Evolutionary conservation across 805 yeast species (phyloP).

Genomic region (Metschnikowia peoriensis): DNA sequence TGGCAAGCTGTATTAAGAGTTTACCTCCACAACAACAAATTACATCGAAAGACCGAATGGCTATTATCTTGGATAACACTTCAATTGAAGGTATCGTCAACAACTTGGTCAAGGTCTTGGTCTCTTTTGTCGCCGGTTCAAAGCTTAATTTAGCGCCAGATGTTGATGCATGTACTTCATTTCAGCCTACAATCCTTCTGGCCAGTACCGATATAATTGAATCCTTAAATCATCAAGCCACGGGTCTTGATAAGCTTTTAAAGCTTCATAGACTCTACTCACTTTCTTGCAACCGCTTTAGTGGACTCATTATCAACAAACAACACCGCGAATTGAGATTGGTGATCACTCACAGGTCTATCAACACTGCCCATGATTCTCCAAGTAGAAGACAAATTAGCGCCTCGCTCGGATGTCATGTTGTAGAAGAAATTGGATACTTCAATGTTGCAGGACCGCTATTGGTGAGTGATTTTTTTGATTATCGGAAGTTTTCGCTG

Average conservation of each 20-base stretch:
- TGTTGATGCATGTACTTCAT: constrained; percentile 14
- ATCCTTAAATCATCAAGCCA: constrained; percentile 18
- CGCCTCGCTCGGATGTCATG: constrained; percentile 47
- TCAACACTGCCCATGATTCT: constrained; percentile 19
- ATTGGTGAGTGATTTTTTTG: constrained; percentile 57
- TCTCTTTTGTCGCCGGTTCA: constrained; percentile 37
- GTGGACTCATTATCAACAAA: constrained; percentile 17
- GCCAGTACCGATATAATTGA: constrained; percentile 12
- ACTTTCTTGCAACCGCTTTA: constrained; percentile 51
- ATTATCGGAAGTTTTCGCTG: constrained; percentile 47
- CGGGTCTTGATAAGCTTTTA: constrained; percentile 20
- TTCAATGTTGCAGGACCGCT: constrained; percentile 56
- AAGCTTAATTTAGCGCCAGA: constrained; percentile 21
- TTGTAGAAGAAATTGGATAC: constrained; percentile 49
- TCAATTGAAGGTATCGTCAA: constrained; percentile 27
- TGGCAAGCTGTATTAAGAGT: constrained; percentile 51
- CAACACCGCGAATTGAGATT: constrained; percentile 35
- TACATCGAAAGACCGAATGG: constrained; percentile 24
- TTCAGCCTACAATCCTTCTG: constrained; percentile 13
- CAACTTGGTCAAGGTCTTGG: constrained; percentile 36
- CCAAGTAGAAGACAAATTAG: constrained; percentile 42
- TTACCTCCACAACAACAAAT: constrained; percentile 41
- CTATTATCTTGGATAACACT: constrained; percentile 20
- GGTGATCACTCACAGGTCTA: constrained; percentile 37
- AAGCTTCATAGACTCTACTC: constrained; percentile 39